A percentile compares a stretch with the other conserved stretches of the same genome.
phyloP scores from a whole-genome alignment of 2,329 filamentous ascomycete species.

The Nigrograna mackinnonii region DNA sequence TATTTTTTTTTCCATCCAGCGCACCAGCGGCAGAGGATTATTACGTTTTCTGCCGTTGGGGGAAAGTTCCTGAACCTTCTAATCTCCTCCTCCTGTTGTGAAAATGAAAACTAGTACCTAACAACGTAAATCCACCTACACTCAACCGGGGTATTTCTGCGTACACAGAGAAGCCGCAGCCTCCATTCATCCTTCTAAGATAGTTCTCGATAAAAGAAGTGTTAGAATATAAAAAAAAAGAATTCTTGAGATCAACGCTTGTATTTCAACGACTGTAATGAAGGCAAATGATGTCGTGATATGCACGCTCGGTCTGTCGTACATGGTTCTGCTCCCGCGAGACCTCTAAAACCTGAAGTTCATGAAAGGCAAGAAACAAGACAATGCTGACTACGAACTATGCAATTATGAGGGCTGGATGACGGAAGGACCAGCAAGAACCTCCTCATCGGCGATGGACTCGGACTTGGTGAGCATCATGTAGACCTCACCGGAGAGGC shows the following conservation, averaged over 20 bases:
- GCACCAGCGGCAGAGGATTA: no score
- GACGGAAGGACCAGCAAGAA: constrained; percentile 59
- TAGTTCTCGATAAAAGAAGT: constrained; percentile 2
- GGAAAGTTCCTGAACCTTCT: no score
- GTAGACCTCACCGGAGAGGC: constrained; percentile 67
- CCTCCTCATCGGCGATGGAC: constrained; percentile 49
- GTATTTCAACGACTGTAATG: constrained; percentile 39
- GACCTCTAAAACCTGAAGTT: constrained; percentile 8
- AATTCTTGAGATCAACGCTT: constrained; percentile 36
- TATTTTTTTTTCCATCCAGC: no score
- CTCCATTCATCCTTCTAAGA: constrained; percentile 2
- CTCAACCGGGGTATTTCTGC: constrained; percentile 8
- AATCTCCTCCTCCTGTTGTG: no score
- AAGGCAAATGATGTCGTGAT: constrained; percentile 20
- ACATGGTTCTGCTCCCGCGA: constrained; percentile 18
- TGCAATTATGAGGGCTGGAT: constrained; percentile 40
- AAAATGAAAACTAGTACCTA: no score
- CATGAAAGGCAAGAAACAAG: constrained; percentile 11
- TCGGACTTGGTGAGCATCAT: constrained; percentile 63
- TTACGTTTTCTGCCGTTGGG: no score
- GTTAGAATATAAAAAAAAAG: constrained; percentile 11
- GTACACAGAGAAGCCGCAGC: not conserved
- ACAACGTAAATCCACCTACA: no score
- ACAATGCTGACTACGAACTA: constrained; percentile 7
- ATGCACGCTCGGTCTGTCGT: constrained; percentile 9